Evolutionary conservation across 345 rosid species (phyloP).

Genomic region (Salix exigua): DNA sequence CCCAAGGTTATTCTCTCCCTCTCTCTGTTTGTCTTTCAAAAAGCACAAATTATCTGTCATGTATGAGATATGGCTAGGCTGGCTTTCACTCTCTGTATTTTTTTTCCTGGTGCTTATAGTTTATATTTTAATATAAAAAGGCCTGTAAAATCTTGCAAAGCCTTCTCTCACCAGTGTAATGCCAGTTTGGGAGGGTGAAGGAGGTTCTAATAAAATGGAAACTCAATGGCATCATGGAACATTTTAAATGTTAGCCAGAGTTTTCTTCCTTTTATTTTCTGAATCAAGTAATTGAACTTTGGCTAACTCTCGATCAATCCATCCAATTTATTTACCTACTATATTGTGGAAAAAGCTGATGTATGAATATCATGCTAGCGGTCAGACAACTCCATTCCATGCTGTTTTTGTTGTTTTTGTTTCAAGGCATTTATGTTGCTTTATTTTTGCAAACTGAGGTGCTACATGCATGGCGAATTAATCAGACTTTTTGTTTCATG

Average conservation of each 20-base stretch:
- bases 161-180: neutral
- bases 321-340: neutral
- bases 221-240: neutral
- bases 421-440: neutral
- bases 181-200: neutral
- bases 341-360: neutral
- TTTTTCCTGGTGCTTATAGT: neutral
- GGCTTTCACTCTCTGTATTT: neutral
- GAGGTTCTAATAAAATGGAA: neutral
- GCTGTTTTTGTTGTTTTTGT: neutral
- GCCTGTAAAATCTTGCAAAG: neutral
- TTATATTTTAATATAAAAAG: neutral
- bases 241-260: neutral
- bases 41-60: neutral
- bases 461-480: neutral
- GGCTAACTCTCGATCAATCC: neutral
- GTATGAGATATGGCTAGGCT: neutral
- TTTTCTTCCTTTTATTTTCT: neutral
- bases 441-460: neutral
- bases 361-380: neutral
- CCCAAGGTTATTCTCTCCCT: slow-evolving; percentile 51
- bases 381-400: neutral
- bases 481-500: slow-evolving; percentile 19
- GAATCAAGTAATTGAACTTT: neutral
- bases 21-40: neutral